These are phyloP conservation scores for Phytophthora chlamydospora DNA, from an alignment of 352 stramenopile species.

Conservation along the genomic window DNA sequence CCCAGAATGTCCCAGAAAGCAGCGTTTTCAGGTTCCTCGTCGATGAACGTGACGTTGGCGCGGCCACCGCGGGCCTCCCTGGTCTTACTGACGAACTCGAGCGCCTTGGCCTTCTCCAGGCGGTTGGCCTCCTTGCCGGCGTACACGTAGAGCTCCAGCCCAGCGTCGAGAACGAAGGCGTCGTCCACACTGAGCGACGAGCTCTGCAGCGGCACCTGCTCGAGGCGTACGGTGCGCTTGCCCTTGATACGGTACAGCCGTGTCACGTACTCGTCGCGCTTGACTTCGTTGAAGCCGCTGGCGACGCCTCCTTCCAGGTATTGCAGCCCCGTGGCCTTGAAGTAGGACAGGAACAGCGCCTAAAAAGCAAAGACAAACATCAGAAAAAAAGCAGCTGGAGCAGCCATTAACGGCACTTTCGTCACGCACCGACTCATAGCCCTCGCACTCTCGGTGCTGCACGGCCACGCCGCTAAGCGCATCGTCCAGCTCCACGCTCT, in stretches of 20 bases:
- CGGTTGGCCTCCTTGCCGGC: conserved; percentile 79
- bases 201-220: conserved; percentile 84
- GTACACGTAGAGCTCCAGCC: conserved; percentile 92
- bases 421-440: conserved; percentile 65
- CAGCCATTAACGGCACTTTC: conserved; percentile 1
- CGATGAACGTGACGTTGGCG: conserved; percentile 87
- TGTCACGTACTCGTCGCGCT: conserved; percentile 86
- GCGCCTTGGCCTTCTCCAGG: conserved; percentile 92
- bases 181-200: conserved; percentile 93
- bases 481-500: conserved; percentile 97
- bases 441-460: conserved; percentile 92
- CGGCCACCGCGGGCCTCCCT: conserved; percentile 82
- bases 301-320: conserved; percentile 94
- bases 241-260: conserved; percentile 92
- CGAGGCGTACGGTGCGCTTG: conserved; percentile 87
- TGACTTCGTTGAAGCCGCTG: conserved; percentile 94
- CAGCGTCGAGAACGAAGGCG: conserved; percentile 94
- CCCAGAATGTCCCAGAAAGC: conserved; percentile 94
- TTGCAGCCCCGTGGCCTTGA: conserved; percentile 90
- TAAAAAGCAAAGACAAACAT: conserved; percentile 21
- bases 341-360: conserved; percentile 94
- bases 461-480: conserved; percentile 90
- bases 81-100: conserved; percentile 90
- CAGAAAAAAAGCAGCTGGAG: conserved; percentile 1
- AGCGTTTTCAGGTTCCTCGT: conserved; percentile 88